These are phyloP conservation scores for Cochlearia excelsa DNA, from an alignment of 345 rosid species.

Conservation along the genomic window DNA sequence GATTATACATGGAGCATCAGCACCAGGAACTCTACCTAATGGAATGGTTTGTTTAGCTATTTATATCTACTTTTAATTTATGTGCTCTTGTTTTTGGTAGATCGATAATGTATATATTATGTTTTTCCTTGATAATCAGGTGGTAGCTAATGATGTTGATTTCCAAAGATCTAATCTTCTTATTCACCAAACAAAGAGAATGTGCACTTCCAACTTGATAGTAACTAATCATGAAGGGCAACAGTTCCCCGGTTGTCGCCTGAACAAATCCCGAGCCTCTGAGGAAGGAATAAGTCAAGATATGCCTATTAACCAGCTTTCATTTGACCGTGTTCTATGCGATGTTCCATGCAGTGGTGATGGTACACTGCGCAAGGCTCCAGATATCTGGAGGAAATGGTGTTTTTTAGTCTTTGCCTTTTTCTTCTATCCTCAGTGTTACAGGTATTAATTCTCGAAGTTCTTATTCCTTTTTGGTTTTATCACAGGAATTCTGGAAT, in stretches of 20 bases:
- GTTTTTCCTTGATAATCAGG: conserved; percentile 39
- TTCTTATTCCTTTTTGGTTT: conserved; percentile 23
- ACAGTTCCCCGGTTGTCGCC: conserved; percentile 84
- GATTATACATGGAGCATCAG: conserved; percentile 62
- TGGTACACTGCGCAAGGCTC: conserved; percentile 97
- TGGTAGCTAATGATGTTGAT: conserved; percentile 93
- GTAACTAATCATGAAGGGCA: conserved; percentile 97
- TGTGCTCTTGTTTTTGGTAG: conserved; percentile 2
- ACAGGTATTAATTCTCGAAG: background rate
- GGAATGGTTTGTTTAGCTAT: conserved; percentile 63
- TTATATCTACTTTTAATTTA: too few relatives aligned
- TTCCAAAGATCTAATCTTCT: conserved; percentile 97
- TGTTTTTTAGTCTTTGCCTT: conserved; percentile 25
- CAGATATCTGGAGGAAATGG: conserved; percentile 98
- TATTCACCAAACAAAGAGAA: conserved; percentile 96
- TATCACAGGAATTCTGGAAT: conserved; percentile 70
- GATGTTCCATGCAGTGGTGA: conserved; percentile 99
- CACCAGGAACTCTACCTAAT: conserved; percentile 63
- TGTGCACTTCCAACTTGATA: conserved; percentile 90
- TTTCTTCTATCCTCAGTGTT: background rate
- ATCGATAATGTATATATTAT: background rate
- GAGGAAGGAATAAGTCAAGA: conserved; percentile 18
- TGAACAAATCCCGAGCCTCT: conserved; percentile 38
- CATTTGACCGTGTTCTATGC: conserved; percentile 87
- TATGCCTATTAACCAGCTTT: conserved; percentile 47